phyloP scores from a whole-genome alignment of 1,139 yeast species.

The Suhomyces panamericanus region DNA sequence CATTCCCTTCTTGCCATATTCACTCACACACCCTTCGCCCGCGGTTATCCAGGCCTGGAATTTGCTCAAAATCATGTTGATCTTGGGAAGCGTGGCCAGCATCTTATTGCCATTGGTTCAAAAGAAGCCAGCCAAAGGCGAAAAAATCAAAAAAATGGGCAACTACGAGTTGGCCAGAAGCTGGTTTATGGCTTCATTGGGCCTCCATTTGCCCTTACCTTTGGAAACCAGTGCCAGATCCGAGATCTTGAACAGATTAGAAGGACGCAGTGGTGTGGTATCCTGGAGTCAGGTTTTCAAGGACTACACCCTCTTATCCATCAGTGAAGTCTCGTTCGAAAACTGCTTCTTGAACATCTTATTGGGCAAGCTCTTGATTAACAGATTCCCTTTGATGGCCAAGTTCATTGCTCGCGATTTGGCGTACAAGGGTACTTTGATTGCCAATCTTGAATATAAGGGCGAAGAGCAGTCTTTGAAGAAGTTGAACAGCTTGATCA shows the following conservation, averaged over 20 bases:
- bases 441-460: conserved; percentile 34
- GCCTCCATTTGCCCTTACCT: conserved; percentile 31
- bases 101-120: conserved; percentile 27
- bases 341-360: conserved; percentile 35
- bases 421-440: conserved; percentile 29
- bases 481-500: conserved; percentile 29
- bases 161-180: conserved; percentile 10
- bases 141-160: conserved; percentile 3
- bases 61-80: conserved; percentile 27
- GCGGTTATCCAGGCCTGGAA: conserved; percentile 29
- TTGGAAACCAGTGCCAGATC: conserved; percentile 21
- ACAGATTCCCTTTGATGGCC: conserved; percentile 23
- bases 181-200: conserved; percentile 33
- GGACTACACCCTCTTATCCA: conserved; percentile 33
- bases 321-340: conserved; percentile 40
- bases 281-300: conserved; percentile 22
- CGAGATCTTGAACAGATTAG: conserved; percentile 24
- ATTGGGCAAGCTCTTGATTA: conserved; percentile 30
- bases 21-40: conserved; percentile 28
- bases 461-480: conserved; percentile 28
- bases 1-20: conserved; percentile 34
- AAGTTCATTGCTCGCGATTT: conserved; percentile 27
- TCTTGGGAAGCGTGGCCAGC: conserved; percentile 28
- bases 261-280: conserved; percentile 20
- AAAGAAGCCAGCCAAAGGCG: conserved; percentile 1